Evolutionary conservation across 148 eudicot genomes (phyloP), one percentile per base, ranked within the genome.

Genomic region (Salicornia ramosissima): DNA sequence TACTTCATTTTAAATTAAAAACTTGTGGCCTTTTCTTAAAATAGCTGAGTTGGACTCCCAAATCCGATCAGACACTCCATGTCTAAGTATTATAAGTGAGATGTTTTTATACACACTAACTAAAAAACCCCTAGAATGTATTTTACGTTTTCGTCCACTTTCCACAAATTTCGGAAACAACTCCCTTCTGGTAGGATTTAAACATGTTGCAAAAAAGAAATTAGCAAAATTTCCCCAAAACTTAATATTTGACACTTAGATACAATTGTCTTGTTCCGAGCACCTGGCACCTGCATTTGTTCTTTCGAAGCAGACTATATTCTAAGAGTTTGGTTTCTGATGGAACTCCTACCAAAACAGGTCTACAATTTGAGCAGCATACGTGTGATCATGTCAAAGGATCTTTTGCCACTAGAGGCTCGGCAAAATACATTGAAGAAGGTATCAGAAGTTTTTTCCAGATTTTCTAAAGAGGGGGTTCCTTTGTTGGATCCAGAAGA

Each of bases 401-500:
- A 94, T 87, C 92, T 94, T 70, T 73, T 90, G 79, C 88, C 97
- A 71, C 6, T 82, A 68, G 97, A 94, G 79, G 82, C 84, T 71
- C 88, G 98, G 68, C 88, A 88, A 77, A 87, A 94, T 83, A 88
- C 96, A 4, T 74, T 94, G 72, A 94, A 94, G 81, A 94, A 90
- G 67, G 92, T 94, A 59, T 84, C 84, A 18, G 97, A 94, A 82
- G 90, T 87, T 73, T 86, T 90, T 55, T 80, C 77, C 15, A 88
- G 98, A 78, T 88, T 90, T 77, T 68, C 90, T 9, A 90, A 88
- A 77, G 86, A 83, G 42, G 98, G 92, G 67, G 77, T 88, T 74
- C 98, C 98, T 63, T 86, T 83, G 66, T 82, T 94, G 53, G 97
- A 90, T 77, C 97, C 96, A 59, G 89, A 90, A 86, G 97, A 90